Evolutionary conservation across 1,139 yeast species (phyloP), one percentile per base, ranked within the genome.

Genomic region (Saccharomyces hybrid): DNA sequence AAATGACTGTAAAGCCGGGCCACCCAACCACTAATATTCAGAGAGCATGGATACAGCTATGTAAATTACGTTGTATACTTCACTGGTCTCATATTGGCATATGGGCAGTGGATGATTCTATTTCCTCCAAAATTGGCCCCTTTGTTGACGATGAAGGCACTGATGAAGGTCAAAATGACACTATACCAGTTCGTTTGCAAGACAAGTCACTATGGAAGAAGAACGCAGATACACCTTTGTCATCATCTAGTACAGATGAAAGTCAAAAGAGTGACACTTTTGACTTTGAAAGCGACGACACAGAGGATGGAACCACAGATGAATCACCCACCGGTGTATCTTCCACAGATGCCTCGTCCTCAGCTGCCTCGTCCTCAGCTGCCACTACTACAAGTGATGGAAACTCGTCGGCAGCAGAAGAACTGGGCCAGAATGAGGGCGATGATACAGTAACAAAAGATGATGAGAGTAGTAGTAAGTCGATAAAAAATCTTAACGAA

Each of bases 51-150:
- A 73, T 77, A 26, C 87, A 82, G 62, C 69, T 83, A 49, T 73
- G 79, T 42, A 75, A 81, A 60, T 68, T 83, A 26, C 75, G 86
- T 56, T 78, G 79, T 31, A 79, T 81, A 59, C 76, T 90, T 62
- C 88, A 86, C 71, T 91, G 95, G 93, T 78, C 95, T n/a, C 83
- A 89, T 60, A 71, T 85, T 31, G 98, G 98, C 42, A 67, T 75
- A 4, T 73, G 75, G 77, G 72, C 72, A 19, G 54, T 67, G 3
- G 75, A 69, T 29, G 66, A 71, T 58, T 62, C 72, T 2, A 57
- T 67, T 19, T 63, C 65, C 12, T 62, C 71, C 4, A 68, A 64
- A 52, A 65, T 73, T 34, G 70, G 69, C 1, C 75, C 75, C 5
- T 28, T 61, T 14, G 62, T 62, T 12, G 42, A 56, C 4, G 63